Percentiles rank a stretch among this genome's conserved stretches.
These are phyloP conservation scores for Noccaea bulbosa DNA, from an alignment of 345 rosid species.

Conservation along the genomic window DNA sequence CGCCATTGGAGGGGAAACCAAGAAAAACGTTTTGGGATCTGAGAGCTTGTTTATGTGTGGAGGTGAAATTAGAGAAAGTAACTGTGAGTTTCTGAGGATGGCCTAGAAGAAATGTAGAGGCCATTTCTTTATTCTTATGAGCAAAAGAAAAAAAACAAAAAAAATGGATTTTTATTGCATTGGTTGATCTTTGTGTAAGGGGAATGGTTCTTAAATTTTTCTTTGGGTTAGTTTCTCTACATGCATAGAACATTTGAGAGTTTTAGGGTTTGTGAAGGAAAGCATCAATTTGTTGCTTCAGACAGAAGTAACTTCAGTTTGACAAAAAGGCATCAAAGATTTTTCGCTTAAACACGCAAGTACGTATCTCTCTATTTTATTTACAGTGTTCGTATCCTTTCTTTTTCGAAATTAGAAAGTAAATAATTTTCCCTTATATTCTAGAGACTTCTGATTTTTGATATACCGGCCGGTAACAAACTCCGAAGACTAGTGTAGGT, in stretches of 20 bases:
- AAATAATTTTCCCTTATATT: not conserved
- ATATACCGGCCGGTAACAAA: not conserved
- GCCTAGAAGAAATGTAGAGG: conserved; percentile 43
- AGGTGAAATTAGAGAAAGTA: conserved; percentile 29
- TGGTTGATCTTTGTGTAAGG: conserved; percentile 13
- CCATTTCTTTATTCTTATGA: conserved; percentile 37
- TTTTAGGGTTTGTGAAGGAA: conserved; percentile 47
- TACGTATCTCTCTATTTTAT: not conserved
- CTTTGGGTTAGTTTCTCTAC: conserved; percentile 10
- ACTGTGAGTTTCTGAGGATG: conserved; percentile 31
- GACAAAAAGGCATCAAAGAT: conserved; percentile 41
- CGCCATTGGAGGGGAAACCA: conserved; percentile 19
- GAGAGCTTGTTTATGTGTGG: conserved; percentile 4
- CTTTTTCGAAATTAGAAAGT: conserved; percentile 1
- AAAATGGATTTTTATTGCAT: conserved; percentile 6
- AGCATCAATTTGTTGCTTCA: conserved; percentile 48
- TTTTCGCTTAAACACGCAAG: conserved; percentile 19
- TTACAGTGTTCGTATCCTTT: not conserved
- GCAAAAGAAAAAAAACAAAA: not conserved
- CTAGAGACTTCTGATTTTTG: not conserved
- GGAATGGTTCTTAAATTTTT: conserved; percentile 12
- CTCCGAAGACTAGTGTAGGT: not conserved
- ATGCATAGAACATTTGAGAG: conserved; percentile 11
- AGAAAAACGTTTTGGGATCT: conserved; percentile 30
- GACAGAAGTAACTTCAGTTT: conserved; percentile 34